Evolutionary conservation across 768 basidiomycete genomes (phyloP).

Genomic region (Suillus tomentosus): DNA sequence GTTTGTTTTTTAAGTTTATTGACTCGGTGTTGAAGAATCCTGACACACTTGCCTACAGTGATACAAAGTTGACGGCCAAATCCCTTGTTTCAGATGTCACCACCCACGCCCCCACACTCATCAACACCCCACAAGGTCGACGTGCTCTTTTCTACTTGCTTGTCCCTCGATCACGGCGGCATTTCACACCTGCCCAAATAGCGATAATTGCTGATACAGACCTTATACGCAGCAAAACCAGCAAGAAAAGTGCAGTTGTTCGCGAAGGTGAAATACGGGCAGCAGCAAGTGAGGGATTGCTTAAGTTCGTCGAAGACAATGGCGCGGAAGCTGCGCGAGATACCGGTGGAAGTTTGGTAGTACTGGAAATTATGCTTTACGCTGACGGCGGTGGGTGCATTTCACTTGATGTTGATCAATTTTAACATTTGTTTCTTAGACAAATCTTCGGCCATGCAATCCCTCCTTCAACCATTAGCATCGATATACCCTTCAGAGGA

Average conservation of each 20-base stretch:
- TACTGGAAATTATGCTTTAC: conserved; percentile 81
- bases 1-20: conserved; percentile 44
- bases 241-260: conserved; percentile 73
- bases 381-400: conserved; percentile 74
- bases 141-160: conserved; percentile 83
- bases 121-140: conserved; percentile 70
- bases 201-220: conserved; percentile 74
- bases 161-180: conserved; percentile 77
- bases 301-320: conserved; percentile 68
- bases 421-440: conserved; percentile 45
- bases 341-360: conserved; percentile 76
- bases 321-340: conserved; percentile 68
- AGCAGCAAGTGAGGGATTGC: conserved; percentile 71
- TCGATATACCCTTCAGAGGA: conserved; percentile 59
- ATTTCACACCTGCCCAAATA: conserved; percentile 86
- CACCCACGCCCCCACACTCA: conserved; percentile 55
- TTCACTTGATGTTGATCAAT: not conserved
- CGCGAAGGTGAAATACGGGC: conserved; percentile 71
- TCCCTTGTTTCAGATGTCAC: conserved; percentile 74
- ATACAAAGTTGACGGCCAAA: conserved; percentile 88
- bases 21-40: not conserved
- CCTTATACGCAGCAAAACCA: conserved; percentile 63
- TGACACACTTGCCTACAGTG: conserved; percentile 45
- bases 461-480: conserved; percentile 61
- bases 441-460: conserved; percentile 61